Base-by-base conservation (phyloP, 306 rosid species). In the Rosa lucieae region DNA sequence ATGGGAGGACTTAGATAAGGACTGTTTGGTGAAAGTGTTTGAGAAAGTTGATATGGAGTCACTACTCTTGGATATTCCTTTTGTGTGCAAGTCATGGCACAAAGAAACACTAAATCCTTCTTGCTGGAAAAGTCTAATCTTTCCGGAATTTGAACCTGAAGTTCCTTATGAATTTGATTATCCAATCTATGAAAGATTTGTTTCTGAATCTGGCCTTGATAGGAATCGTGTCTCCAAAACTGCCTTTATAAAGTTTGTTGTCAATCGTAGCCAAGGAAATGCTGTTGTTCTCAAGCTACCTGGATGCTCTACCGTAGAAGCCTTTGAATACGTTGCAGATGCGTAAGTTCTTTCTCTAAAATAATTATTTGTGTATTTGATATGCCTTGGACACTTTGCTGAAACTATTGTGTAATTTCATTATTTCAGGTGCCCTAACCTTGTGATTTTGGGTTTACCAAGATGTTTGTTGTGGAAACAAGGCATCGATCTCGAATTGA, bases 41-140 rank as follows among this genome's bases (percentile, higher is more conserved):
- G 47, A 9, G 43, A 35, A 12, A 10, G 76, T 73, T 32, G 76
- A 23, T 18, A 53, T 73, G 76, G 76, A 52, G 76, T 37, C 76
- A 1, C 76, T 73, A 3, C 76, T 73, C 21, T 18, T 73, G 76
- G 76, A 73, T 32, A 46, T 73, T 58, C 76, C 76, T 32, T 73
- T 73, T 2, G 76, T 73, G 32, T 73, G 76, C 65, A 52, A 73
- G 48, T 52, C 76, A 53, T 51, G 76, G 76, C 18, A 35, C 65
- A 73, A 52, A 20, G 76, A 42, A 73, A 52, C 47, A 11, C 76
- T 52, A 6, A 35, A 73, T 51, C 65, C 76, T 32, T 73, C 18
- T 35, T 10, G 76, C 76, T 73, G 76, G 76, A 35, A 1, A 15
- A 1, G 21, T 1, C 76, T 73, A 15, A 10, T 52, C 8, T 73